Evolutionary conservation across 2,329 filamentous ascomycete genomes (phyloP), one percentile per base, ranked within the genome.

Genomic region (Hymenoscyphus repandus): DNA sequence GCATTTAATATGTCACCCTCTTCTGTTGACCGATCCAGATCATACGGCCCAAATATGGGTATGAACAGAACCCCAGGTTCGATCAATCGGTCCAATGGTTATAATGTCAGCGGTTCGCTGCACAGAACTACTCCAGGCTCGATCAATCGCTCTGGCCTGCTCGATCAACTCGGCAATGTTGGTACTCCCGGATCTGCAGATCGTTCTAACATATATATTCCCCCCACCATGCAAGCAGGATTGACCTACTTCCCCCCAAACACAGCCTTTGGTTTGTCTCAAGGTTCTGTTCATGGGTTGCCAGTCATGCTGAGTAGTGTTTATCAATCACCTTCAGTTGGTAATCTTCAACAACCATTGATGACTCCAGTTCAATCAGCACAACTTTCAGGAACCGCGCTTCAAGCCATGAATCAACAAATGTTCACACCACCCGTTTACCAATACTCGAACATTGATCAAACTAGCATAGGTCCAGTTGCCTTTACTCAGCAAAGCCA

Each of bases 241-340:
- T 39, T 49, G 39, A 32, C 47, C 2, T 49, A 49, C 27, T 27
- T 49, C 9, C 47, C 47, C 9, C 17, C 47, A 9, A 49, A 44
- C 22, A 13, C 31, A 11, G 31, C 27, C 4, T 44, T 49, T 18
- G 32, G 20, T 11, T 27, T 49, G 31, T 12, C 47, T 6, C 47
- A 45, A 38, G 47, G 46, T 20, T 47, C 45, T 17, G 36, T 47
- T 27, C 45, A 44, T 17, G 41, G 44, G n/a, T 34, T 47, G 30
- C 45, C 47, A 15, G 33, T 49, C 11, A 37, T 49, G 40, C 40
- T 49, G 9, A 20, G 40, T 15, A 34, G 47, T 13, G 13, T 44
- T 11, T 49, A 49, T 32, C 17, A 32, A 13, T 31, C 30, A 15
- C 20, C 47, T 38, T 30, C 47, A n/a, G 13, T 37, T 20, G 20